Conservation (phyloP, 176 grass and related monocot species). For the Ampelocalamus luodianensis region DNA sequence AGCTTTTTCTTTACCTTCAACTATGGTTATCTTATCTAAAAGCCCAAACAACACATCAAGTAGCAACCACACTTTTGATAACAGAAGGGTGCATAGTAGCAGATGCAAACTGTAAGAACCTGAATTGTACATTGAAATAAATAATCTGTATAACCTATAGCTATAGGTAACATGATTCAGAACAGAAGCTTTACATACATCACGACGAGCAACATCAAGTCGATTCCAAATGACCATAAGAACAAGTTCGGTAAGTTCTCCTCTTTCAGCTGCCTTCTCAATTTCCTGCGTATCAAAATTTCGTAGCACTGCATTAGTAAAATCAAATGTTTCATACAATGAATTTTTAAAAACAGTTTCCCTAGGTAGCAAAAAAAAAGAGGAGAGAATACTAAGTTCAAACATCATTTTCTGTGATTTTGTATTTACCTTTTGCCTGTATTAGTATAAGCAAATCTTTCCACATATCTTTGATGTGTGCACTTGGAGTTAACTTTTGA, state of each 20-base stretch:
- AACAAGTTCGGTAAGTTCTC: constrained; percentile 88
- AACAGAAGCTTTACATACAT: constrained; percentile 66
- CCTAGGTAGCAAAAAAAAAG: neutral
- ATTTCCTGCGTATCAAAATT: constrained; percentile 60
- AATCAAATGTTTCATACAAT: constrained; percentile 27
- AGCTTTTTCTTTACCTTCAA: neutral
- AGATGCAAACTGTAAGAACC: constrained; percentile 30
- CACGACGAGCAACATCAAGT: constrained; percentile 84
- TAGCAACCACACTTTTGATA: constrained; percentile 20
- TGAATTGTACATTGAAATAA: constrained; percentile 2
- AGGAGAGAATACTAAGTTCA: neutral
- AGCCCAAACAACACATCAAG: neutral
- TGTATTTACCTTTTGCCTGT: neutral
- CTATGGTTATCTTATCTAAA: neutral
- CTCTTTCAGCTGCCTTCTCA: constrained; percentile 90
- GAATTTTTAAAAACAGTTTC: neutral
- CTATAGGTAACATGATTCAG: constrained; percentile 11
- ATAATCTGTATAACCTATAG: constrained; percentile 8
- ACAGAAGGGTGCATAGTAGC: constrained; percentile 6
- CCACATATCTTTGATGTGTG: neutral
- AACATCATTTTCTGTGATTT: constrained; percentile 5
- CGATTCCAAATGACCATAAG: constrained; percentile 99
- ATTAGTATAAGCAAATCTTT: neutral
- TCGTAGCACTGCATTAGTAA: neutral
- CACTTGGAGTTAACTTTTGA: neutral